Evolutionary conservation across 345 rosid species (phyloP), one percentile per base, ranked within the genome.

Genomic region (Schrenkiella parvula): DNA sequence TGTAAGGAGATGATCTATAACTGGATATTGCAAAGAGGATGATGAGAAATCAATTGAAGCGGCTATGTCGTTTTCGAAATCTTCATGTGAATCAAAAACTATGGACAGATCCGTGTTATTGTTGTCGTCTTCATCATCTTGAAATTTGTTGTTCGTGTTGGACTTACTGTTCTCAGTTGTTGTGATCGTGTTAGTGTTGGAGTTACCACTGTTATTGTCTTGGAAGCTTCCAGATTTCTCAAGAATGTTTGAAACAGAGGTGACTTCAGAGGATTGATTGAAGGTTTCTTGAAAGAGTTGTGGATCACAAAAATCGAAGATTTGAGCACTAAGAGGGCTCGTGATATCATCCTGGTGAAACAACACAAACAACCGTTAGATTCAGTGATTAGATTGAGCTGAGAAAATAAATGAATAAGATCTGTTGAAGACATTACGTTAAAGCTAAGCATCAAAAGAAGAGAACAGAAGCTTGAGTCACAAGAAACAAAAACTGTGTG

Each of bases 41-140:
- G 95, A 76, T 46, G 96, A 89, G 58, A 92, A 95, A 66, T 92
- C 89, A 12, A 84, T 92, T 17, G 96, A 89, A 66, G 89, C 91
- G 1, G 95, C 86, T 59, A 95, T 87, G 23, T 87, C 91, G 48
- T 88, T 88, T 11, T 87, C 89, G 4, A 88, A 84, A 29, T 92
- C 93, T 41, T 87, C 96, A 2, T 75, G 81, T 3, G 89, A 80
- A 52, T 88, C 89, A 31, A 87, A 88, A 71, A 89, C 72, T 3
- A 72, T 64, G 12, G 90, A 82, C 9, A 83, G 69, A 54, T 78
- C 86, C 61, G 43, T 64, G 11, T 63, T 83, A 73, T 71, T 74
- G 75, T 66, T 78, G 60, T 47, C 80, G 46, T 66, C 72, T n/a
- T 80, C 69, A 2, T 70, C 50, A 1, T 65, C 65, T 32, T 51